Percentiles rank a stretch among this genome's conserved stretches.
phyloP scores from a whole-genome alignment of 2,329 filamentous ascomycete species.

The Beauveria scarabaeidicola region DNA sequence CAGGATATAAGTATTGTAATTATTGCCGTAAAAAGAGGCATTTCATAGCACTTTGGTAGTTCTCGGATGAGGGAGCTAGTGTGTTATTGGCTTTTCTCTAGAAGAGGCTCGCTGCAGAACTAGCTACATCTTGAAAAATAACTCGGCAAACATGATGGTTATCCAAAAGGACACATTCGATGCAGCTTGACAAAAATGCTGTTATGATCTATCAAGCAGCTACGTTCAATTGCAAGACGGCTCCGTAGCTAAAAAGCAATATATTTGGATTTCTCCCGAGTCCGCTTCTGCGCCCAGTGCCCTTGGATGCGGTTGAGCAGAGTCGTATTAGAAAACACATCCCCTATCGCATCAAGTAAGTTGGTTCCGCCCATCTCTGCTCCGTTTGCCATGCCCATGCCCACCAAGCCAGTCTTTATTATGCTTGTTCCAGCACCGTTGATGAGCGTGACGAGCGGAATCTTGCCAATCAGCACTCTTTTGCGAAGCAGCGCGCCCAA shows the following conservation, averaged over 20 bases:
- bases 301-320: not conserved
- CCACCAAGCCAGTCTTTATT: not conserved
- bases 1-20: too few relatives aligned
- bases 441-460: not conserved
- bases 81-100: too few relatives aligned
- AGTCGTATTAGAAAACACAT: slow-evolving; percentile 2
- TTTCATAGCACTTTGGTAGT: too few relatives aligned
- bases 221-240: too few relatives aligned
- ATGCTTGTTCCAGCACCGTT: slow-evolving; percentile 1
- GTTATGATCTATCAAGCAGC: too few relatives aligned
- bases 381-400: not conserved
- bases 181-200: too few relatives aligned
- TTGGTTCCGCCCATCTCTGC: not conserved
- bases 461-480: not conserved
- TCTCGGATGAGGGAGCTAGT: too few relatives aligned
- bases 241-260: not conserved
- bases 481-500: not conserved
- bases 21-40: too few relatives aligned
- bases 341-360: not conserved
- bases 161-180: too few relatives aligned
- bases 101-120: too few relatives aligned
- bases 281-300: not conserved
- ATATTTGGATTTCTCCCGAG: not conserved
- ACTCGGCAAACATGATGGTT: too few relatives aligned
- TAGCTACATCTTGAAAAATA: too few relatives aligned